Evolutionary conservation across 1,284 basidiomycete species (phyloP).

Genomic region (Apiotrichum akiyoshidainum): DNA sequence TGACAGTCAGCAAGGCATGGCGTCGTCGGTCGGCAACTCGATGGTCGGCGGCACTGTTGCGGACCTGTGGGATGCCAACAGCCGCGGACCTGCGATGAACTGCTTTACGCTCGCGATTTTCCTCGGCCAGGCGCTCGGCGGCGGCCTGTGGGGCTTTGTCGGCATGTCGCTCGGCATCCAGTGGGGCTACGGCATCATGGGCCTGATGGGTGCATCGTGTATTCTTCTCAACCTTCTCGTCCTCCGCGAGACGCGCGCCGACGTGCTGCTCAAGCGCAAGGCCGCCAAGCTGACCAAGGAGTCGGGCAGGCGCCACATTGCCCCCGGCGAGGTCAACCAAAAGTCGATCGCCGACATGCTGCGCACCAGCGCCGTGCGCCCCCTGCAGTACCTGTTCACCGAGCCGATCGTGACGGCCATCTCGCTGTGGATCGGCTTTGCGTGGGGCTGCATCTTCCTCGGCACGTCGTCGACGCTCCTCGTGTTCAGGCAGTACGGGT

Average conservation of each 20-base stretch:
- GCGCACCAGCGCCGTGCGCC: constrained; percentile 40
- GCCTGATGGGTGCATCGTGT: constrained; percentile 27
- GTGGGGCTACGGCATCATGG: constrained; percentile 46
- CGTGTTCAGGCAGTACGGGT: constrained; percentile 43
- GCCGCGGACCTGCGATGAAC: constrained; percentile 50
- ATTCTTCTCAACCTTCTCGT: constrained; percentile 38
- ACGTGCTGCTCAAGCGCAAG: constrained; percentile 52
- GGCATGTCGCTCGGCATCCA: constrained; percentile 30
- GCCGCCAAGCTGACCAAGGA: constrained; percentile 46
- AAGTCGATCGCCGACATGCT: constrained; percentile 40
- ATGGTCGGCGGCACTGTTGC: constrained; percentile 49
- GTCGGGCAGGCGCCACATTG: constrained; percentile 46
- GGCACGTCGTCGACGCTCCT: constrained; percentile 33
- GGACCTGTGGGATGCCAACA: constrained; percentile 42
- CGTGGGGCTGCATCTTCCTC: constrained; percentile 47
- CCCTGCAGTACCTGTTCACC: constrained; percentile 47
- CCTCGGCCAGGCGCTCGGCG: constrained; percentile 38
- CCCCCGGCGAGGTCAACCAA: constrained; percentile 37
- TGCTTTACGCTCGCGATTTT: constrained; percentile 50
- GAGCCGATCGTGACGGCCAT: constrained; percentile 54
- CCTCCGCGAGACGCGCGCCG: constrained; percentile 49
- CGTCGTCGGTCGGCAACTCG: constrained; percentile 37
- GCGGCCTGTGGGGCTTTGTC: constrained; percentile 30
- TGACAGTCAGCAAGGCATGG: constrained; percentile 36
- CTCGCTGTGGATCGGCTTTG: constrained; percentile 52